Evolutionary conservation across 306 rosid species (phyloP).

Genomic region (Psophocarpus tetragonolobus): DNA sequence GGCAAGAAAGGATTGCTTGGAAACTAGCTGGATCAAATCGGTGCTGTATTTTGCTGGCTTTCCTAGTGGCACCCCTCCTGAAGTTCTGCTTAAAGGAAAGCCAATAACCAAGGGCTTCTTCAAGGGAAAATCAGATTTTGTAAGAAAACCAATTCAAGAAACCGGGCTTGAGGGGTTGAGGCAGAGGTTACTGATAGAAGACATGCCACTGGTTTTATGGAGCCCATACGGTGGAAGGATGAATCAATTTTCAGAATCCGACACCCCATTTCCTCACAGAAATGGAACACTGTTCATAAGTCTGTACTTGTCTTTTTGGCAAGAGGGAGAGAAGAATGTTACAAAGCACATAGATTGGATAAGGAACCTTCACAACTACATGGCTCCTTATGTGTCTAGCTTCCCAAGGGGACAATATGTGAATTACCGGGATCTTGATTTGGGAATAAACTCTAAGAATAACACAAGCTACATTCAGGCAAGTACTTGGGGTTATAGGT

Average conservation of each 20-base stretch:
- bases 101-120: slow-evolving; percentile 40
- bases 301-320: slow-evolving; percentile 40
- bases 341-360: slow-evolving; percentile 48
- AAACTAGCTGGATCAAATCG: slow-evolving; percentile 70
- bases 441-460: slow-evolving; percentile 41
- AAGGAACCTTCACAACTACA: slow-evolving; percentile 46
- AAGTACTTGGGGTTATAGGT: slow-evolving; percentile 41
- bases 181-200: slow-evolving; percentile 46
- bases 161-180: slow-evolving; percentile 48
- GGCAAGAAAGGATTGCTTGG: slow-evolving; percentile 41
- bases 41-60: slow-evolving; percentile 46
- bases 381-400: slow-evolving; percentile 46
- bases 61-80: slow-evolving; percentile 35
- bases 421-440: slow-evolving; percentile 54
- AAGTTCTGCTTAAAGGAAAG: slow-evolving; percentile 44
- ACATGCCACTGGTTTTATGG: slow-evolving; percentile 43
- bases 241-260: slow-evolving; percentile 51
- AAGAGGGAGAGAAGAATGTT: slow-evolving; percentile 16
- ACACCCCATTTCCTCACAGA: slow-evolving; percentile 61
- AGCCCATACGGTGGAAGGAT: slow-evolving; percentile 68
- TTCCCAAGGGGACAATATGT: slow-evolving; percentile 49
- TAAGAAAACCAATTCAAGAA: slow-evolving; percentile 48
- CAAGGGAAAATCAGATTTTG: slow-evolving; percentile 74
- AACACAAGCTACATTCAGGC: slow-evolving; percentile 38
- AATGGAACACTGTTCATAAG: slow-evolving; percentile 58